A percentile compares a stretch with the other conserved stretches of the same genome.
These are phyloP conservation scores for Lichtheimia hyalospora DNA, from an alignment of 371 early-diverging fungal species.

Conservation along the genomic window DNA sequence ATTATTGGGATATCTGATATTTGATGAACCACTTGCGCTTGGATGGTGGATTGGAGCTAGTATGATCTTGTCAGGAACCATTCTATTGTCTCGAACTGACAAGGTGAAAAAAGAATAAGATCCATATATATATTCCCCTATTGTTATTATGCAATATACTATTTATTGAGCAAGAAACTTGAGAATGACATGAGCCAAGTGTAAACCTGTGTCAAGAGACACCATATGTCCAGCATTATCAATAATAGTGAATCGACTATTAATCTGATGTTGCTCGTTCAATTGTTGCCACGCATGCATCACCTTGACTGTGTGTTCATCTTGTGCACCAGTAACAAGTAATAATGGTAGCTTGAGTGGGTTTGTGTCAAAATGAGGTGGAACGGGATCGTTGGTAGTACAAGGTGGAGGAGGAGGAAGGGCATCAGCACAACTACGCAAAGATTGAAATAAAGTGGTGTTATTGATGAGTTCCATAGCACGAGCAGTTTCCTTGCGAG, in stretches of 20 bases:
- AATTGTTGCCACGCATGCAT: constrained; percentile 16
- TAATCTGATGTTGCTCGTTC: constrained; percentile 13
- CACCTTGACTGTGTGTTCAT: constrained; percentile 18
- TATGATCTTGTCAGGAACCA: constrained; percentile 64
- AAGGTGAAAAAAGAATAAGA: constrained; percentile 18
- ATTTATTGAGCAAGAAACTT: constrained; percentile 11
- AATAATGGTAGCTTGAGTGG: constrained; percentile 16
- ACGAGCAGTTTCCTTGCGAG: constrained; percentile 15
- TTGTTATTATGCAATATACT: too few relatives aligned
- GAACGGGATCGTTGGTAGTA: not conserved
- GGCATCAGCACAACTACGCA: constrained; percentile 18
- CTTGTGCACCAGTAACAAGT: constrained; percentile 28
- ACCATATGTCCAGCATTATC: constrained; percentile 33
- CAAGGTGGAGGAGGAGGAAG: not conserved
- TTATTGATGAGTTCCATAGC: constrained; percentile 21
- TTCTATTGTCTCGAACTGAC: constrained; percentile 48
- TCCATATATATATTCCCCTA: not conserved
- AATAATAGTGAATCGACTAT: constrained; percentile 8
- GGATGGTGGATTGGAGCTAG: constrained; percentile 82
- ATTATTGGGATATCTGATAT: constrained; percentile 62
- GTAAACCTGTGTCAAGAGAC: constrained; percentile 23
- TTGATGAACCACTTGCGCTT: constrained; percentile 66
- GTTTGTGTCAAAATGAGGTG: not conserved
- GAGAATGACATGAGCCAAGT: constrained; percentile 16
- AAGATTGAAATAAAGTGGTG: constrained; percentile 16